These are phyloP conservation scores for Ananas comosus DNA, from an alignment of 176 grass and related monocot species.

Conservation along the genomic window DNA sequence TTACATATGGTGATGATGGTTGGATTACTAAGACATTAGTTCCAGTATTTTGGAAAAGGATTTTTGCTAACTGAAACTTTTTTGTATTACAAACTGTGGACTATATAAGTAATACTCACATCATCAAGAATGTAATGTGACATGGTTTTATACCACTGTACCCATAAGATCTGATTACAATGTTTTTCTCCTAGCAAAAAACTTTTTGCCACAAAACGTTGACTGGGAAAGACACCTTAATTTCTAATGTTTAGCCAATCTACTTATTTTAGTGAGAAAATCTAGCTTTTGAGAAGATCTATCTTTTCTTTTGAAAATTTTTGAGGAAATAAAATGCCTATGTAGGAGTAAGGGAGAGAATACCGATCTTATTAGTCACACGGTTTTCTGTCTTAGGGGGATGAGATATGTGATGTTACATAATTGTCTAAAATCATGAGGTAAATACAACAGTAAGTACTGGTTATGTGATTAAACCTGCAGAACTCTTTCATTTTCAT, in stretches of 20 bases:
- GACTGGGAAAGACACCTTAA: too few species aligned
- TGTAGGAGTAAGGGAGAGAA: too few species aligned
- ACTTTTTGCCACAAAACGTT: not conserved
- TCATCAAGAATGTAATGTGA: not conserved
- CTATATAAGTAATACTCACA: not conserved
- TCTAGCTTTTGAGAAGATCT: too few species aligned
- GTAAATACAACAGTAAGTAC: not conserved
- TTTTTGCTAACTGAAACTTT: too few species aligned
- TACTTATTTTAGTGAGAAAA: too few species aligned
- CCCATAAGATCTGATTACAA: not conserved
- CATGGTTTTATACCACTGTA: not conserved
- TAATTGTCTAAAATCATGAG: not conserved
- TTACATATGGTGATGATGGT: too few species aligned
- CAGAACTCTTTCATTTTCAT: conserved; percentile 6
- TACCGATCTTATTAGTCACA: not conserved
- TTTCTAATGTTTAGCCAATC: too few species aligned
- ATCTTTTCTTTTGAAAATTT: too few species aligned
- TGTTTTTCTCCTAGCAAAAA: not conserved
- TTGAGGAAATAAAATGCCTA: too few species aligned
- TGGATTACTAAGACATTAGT: too few species aligned
- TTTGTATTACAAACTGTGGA: too few species aligned
- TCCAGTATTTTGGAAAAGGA: too few species aligned
- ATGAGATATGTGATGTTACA: not conserved
- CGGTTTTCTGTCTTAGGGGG: not conserved
- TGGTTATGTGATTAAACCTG: not conserved